Base-by-base conservation (phyloP, 2,329 filamentous ascomycete genomes). In the Neonectria punicea region DNA sequence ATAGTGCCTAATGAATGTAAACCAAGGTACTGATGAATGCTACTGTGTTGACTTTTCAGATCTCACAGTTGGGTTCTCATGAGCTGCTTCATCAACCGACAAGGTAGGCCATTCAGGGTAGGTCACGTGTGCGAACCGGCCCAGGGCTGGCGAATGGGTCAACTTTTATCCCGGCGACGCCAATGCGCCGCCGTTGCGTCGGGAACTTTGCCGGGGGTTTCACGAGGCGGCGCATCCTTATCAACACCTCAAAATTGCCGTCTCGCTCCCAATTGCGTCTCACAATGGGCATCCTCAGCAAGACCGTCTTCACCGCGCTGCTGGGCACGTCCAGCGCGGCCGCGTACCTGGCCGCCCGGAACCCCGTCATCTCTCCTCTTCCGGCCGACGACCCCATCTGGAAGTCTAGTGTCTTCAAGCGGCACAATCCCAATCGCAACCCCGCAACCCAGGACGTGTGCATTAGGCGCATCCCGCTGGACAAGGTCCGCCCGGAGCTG, bases 391-490 rank as follows among this genome's bases (percentile, higher is more conserved):
- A 92, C 70, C 85, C 87, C 39, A 78, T 92, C 70, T 90, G 89
- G 84, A 81, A 81, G 58, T 86, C 86, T 30, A 80, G 83, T 18
- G 78, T 84, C 60, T 92, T 86, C 80, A 79, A 81, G 53, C 84
- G 83, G 64, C 85, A 86, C 78, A 93, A 93, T 72, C 86, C 88
- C 2, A 83, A 85, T 46, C 79, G 82, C 34, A 92, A 92, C 76
- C 86, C 89, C 0, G 82, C 86, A 0, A 86, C 86, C 1, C 85
- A 91, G 62, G 91, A 93, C 74, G 78, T 91, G 11, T 90, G 87
- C 71, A 80, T 92, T 69, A 87, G 88, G 69, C 84, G 83, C 39
- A 83, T 93, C 0, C 88, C 90, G 0, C 75, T 93, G 53, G 81
- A 80, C 51, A 87, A 89, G 73, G 87, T 93, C 66, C 85, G 87